Evolutionary conservation across 805 yeast genomes (phyloP).

Genomic region (Nakazawaea holstii): DNA sequence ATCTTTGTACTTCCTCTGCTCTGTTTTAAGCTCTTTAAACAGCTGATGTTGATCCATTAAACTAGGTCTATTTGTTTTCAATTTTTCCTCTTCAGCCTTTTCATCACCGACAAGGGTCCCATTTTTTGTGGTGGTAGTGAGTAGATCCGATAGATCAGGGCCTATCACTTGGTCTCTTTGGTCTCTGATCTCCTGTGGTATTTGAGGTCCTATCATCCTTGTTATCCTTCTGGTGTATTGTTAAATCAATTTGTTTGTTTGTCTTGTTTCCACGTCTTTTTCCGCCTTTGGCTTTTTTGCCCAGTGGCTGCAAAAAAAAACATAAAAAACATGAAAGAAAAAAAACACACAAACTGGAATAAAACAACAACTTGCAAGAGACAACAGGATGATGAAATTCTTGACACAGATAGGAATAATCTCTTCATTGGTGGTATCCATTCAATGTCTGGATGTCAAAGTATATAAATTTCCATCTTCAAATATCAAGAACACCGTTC

Average conservation of each 20-base stretch:
- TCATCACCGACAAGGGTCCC: background rate
- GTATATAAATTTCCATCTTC: slow-evolving; percentile 10
- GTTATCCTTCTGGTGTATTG: background rate
- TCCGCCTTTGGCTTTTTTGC: too few relatives aligned
- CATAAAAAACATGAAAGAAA: background rate
- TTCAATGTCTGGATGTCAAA: slow-evolving; percentile 3
- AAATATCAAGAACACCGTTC: background rate
- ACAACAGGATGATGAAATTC: background rate
- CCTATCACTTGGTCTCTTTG: slow-evolving; percentile 12
- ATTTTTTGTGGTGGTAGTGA: background rate
- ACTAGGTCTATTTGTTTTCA: background rate
- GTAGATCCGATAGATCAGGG: background rate
- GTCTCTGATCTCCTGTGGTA: slow-evolving; percentile 19
- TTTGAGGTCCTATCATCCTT: slow-evolving; percentile 18
- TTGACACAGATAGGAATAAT: background rate
- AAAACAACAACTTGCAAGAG: background rate
- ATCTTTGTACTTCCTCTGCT: slow-evolving; percentile 12
- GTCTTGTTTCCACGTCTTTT: background rate
- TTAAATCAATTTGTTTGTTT: background rate
- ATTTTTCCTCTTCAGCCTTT: background rate
- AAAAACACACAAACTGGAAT: background rate
- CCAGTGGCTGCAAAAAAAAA: background rate
- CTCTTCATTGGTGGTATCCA: background rate
- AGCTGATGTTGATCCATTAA: slow-evolving; percentile 3
- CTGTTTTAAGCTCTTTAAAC: background rate